phyloP scores from a whole-genome alignment of 306 rosid species.

The Rosa persica region DNA sequence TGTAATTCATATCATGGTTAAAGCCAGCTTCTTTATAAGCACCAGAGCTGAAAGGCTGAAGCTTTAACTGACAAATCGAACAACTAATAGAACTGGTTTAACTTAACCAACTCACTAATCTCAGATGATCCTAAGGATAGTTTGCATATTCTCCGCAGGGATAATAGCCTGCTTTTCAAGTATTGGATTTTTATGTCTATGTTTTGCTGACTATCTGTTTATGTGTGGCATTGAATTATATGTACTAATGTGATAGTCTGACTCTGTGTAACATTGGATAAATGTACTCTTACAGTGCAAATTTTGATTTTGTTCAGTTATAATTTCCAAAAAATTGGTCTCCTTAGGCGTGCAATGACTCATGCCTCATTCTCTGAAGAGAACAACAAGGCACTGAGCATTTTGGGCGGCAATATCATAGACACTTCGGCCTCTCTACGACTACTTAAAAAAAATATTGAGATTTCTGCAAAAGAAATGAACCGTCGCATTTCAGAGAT shows the following conservation, averaged over 20 bases:
- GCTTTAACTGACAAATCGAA: not conserved
- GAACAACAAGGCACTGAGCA: slow-evolving; percentile 64
- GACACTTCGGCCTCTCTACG: slow-evolving; percentile 42
- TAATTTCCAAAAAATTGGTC: slow-evolving; percentile 39
- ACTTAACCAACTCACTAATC: not conserved
- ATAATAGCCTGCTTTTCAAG: not conserved
- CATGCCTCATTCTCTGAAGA: slow-evolving; percentile 82
- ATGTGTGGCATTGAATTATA: not conserved
- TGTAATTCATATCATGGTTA: not conserved
- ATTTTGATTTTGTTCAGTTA: slow-evolving; percentile 35
- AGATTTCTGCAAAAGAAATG: slow-evolving; percentile 47
- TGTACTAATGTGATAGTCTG: not conserved
- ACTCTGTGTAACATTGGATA: not conserved
- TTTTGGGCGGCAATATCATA: slow-evolving; percentile 49
- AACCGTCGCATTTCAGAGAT: slow-evolving; percentile 40
- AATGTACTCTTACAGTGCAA: not conserved
- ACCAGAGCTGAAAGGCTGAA: not conserved
- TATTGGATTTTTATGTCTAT: not conserved
- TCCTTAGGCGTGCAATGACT: slow-evolving; percentile 81
- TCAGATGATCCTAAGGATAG: not conserved
- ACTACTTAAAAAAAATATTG: slow-evolving; percentile 43
- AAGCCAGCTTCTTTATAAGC: not conserved
- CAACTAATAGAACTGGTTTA: not conserved
- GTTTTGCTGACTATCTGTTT: not conserved
- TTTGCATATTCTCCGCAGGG: not conserved